These are phyloP conservation scores for Paecilomyces fulvus DNA, from an alignment of 2,329 filamentous ascomycete genomes.

Conservation along the genomic window DNA sequence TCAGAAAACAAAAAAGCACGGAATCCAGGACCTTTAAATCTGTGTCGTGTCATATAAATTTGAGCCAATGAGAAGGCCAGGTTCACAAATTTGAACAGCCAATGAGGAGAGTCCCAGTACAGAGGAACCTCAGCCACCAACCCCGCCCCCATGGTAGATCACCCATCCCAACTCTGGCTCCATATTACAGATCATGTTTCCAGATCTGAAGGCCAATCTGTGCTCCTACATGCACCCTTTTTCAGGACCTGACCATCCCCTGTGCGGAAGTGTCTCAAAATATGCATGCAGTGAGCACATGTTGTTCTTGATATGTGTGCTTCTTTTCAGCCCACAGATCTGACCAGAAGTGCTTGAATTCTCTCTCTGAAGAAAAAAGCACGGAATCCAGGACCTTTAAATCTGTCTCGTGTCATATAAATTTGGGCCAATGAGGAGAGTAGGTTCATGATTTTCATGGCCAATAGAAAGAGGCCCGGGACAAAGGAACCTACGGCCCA, in stretches of 20 bases:
- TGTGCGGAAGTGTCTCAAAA: not conserved
- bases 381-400: not conserved
- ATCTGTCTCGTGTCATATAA: not conserved
- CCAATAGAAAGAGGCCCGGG: not conserved
- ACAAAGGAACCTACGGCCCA: not conserved
- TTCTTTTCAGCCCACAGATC: not conserved
- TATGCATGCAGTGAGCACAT: not conserved
- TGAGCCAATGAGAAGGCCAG: not conserved
- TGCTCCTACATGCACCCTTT: not conserved
- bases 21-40: not conserved
- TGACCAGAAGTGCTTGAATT: not conserved
- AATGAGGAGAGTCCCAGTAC: not conserved
- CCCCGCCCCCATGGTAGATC: too few species aligned
- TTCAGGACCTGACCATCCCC: not conserved
- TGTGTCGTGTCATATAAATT: not conserved
- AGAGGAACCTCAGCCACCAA: not conserved
- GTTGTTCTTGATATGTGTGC: too few species aligned
- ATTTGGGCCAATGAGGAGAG: not conserved
- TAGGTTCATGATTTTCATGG: not conserved
- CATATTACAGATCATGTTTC: not conserved
- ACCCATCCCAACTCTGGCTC: too few species aligned
- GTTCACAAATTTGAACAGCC: not conserved
- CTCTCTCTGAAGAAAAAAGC: not conserved
- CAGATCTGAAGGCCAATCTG: not conserved
- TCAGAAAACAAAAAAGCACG: not conserved